Evolutionary conservation across 1,284 basidiomycete genomes (phyloP), one percentile per base, ranked within the genome.

Genomic region (Athelia sp.): DNA sequence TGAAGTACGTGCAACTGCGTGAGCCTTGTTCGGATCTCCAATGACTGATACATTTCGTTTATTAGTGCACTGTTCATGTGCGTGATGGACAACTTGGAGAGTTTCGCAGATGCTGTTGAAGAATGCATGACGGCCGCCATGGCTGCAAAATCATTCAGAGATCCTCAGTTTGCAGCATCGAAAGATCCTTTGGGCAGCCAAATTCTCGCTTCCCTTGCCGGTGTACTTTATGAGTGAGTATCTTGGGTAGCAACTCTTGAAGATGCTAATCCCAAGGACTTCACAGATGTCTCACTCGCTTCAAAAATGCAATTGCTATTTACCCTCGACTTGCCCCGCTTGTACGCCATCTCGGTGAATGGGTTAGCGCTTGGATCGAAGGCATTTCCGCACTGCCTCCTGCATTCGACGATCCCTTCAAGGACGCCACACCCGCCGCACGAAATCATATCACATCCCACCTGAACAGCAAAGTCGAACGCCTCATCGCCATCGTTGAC

Each of bases 241-340:
- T 3, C 1, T 40, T 49, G 6, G n/a, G 19, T n/a, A n/a, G 8
- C n/a, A n/a, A 6, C n/a, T 8, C 19, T 21, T 23, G 14, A 40
- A 49, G 17, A 54, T 40, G 21, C 42, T 36, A 24, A 43, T 22
- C 38, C 29, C 38, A 29, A 4, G 1, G 11, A 21, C 11, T n/a
- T 6, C 22, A 44, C 47, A 87, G 84, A 55, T 81, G 74, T 47
- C 58, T 85, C 17, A 72, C 73, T 0, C 79, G 81, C 1, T 85
- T 83, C 67, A 84, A 83, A 58, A 73, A 78, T 23, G 74, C 74
- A 0, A 60, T 74, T 1, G 66, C 68, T 0, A 69, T 61, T n/a
- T 69, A 82, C 49, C 76, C 79, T 0, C 56, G 65, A n/a, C 56
- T 85, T 1, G 59, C 58, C 1, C 47, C 55, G 0, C 60, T 81